Evolutionary conservation across 2,329 filamentous ascomycete species (phyloP), one percentile per base, ranked within the genome.

Genomic region (Aspergillus pseudonomiae): DNA sequence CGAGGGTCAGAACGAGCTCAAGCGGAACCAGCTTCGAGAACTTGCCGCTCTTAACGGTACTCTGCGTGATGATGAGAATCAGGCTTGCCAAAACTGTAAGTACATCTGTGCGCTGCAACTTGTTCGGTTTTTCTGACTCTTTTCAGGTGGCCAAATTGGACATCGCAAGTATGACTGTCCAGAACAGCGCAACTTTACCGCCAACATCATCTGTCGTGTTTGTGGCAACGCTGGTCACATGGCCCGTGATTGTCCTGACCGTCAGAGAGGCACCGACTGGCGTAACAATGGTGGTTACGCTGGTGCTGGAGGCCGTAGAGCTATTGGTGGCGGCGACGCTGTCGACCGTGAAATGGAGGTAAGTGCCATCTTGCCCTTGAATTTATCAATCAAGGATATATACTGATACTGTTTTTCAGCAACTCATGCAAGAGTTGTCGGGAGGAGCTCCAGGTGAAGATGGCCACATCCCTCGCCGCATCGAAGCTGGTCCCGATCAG

Each of bases 161-260:
- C 95, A 99, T 80, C 91, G 95, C 81, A 99, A 99, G 82, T 98
- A 97, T 78, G 95, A 99, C 77, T 99, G 95, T 73, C 95, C 95
- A 16, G 93, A 99, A 82, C 92, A 95, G 79, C 92, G 94, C 77
- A 99, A 99, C 82, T 98, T 91, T 81, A 99, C 95, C n/a, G 94
- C 95, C 73, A 98, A 93, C 81, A 98, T 99, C 78, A 98, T 99
- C 76, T 99, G 95, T 82, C 94, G 94, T 73, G 91, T 97, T 72
- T 99, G 95, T 82, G 95, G 95, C 71, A 97, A 98, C 77, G 94
- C 95, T 68, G 95, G 95, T 24, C 95, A 99, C 74, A 97, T 99
- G 93, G 95, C 94, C 70, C 90, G 94, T 72, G 95, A 99, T 81
- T 99, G 95, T 86, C 93, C 94, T 53, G 95, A 99, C 75, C 87